Evolutionary conservation across 208 protist species (phyloP).

Genomic region (Trypanosoma cruzi): DNA sequence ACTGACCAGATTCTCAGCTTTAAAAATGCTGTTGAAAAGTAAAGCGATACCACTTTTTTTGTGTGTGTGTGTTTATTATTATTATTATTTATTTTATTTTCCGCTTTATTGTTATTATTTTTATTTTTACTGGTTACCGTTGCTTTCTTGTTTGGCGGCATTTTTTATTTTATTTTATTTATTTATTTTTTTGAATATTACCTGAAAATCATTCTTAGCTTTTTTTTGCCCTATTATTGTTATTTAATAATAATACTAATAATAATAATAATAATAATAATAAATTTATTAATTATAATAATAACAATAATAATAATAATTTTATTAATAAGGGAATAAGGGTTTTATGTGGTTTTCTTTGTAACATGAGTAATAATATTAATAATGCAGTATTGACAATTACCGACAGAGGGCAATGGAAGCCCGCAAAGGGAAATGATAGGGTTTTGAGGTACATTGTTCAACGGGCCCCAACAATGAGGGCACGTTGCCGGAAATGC

Average conservation of each 20-base stretch:
- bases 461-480: constrained; percentile 58
- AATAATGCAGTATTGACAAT: constrained; percentile 66
- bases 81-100: no score
- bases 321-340: constrained; percentile 4
- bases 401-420: constrained; percentile 66
- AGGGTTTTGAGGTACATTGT: constrained; percentile 67
- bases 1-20: constrained; percentile 94
- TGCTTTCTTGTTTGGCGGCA: no score
- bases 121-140: no score
- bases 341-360: constrained; percentile 5
- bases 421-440: constrained; percentile 41
- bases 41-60: no score
- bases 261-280: neutral
- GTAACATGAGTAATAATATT: constrained; percentile 57
- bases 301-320: neutral
- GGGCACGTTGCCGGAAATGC: constrained; percentile 86
- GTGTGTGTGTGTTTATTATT: constrained; percentile 20
- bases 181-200: constrained; percentile 22
- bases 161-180: constrained; percentile 25
- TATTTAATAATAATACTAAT: constrained; percentile 6
- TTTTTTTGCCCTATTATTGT: constrained; percentile 26
- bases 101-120: no score
- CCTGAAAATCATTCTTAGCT: neutral
- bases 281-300: no score
- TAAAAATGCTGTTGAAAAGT: constrained; percentile 88